Base-by-base conservation (phyloP, 805 yeast genomes). In the Wickerhamomyces kurtzmanii region DNA sequence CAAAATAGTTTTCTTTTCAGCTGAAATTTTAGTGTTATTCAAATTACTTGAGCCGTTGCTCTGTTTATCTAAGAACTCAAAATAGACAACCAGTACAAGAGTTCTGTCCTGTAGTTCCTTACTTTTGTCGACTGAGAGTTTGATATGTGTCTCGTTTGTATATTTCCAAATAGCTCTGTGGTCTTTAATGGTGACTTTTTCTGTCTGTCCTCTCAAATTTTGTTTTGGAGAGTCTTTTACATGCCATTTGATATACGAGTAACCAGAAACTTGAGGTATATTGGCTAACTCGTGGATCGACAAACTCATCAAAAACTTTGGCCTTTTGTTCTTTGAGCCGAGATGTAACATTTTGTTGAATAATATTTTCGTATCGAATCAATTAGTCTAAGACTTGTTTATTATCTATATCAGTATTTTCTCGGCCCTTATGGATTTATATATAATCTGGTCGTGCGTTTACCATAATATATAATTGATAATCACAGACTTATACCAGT, bases 231-330 rank as follows among this genome's bases (percentile, higher is more conserved):
- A 57, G 36, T 79, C 85, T 30, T 64, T 61, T 8, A 82, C 56
- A 24, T 59, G 61, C 68, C 87, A 68, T 32, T 75, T 73, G 12
- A 85, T 69, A 37, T 52, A 74, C 40, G 89, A 74, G 20, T 59
- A 47, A 1, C 94, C 94, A 3, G 74, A 59, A 2, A 78, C 62
- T 39, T 82, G 86, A 2, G 97, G 97, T 17, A 89, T 69, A 43
- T 87, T 87, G n/a, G 77, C 66, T 26, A 89, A 57, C 37, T 83
- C 93, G 31, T 70, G 67, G 26, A 86, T 65, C 12, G 65, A 51
- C 17, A 84, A 53, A 13, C 61, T 50, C 22, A 84, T 60, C 27
- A 69, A 57, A 51, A 83, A 87, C 52, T 72, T 73, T 6, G 84
- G 81, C 33, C 66, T 61, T 33, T 51, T 59, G 24, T 52, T 42